Evolutionary conservation across 2,329 filamentous ascomycete genomes (phyloP).

Genomic region (Cercospora citrullina): DNA sequence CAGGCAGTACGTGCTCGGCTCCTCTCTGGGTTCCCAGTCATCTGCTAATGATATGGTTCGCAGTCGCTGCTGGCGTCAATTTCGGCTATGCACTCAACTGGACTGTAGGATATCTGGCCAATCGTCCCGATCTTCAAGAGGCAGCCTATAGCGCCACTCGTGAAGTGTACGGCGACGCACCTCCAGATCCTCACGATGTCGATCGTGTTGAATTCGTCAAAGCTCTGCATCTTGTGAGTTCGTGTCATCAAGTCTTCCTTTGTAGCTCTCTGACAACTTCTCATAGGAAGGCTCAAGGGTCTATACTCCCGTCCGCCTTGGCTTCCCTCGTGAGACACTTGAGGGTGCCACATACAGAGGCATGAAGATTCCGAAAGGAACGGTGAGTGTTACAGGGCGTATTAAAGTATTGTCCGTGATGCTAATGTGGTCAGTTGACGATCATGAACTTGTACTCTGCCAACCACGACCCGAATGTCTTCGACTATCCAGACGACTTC

Average conservation of each 20-base stretch:
- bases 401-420: background rate
- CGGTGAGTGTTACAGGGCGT: background rate
- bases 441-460: background rate
- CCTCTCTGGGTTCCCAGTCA: background rate
- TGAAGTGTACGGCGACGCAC: background rate
- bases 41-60: background rate
- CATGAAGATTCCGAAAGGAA: background rate
- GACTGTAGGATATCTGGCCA: background rate
- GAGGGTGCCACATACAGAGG: conserved; percentile 1
- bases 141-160: background rate
- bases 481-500: background rate
- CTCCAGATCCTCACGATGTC: conserved; percentile 1
- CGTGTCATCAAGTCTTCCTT: background rate
- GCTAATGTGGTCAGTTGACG: background rate
- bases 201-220: background rate
- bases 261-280: background rate
- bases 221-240: background rate
- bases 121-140: background rate
- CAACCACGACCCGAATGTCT: background rate
- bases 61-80: background rate
- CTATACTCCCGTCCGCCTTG: background rate
- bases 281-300: background rate
- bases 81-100: background rate
- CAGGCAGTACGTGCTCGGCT: background rate
- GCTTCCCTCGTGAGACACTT: background rate